These are phyloP conservation scores for Aquilaria sinensis DNA, from an alignment of 345 rosid species.

Conservation along the genomic window DNA sequence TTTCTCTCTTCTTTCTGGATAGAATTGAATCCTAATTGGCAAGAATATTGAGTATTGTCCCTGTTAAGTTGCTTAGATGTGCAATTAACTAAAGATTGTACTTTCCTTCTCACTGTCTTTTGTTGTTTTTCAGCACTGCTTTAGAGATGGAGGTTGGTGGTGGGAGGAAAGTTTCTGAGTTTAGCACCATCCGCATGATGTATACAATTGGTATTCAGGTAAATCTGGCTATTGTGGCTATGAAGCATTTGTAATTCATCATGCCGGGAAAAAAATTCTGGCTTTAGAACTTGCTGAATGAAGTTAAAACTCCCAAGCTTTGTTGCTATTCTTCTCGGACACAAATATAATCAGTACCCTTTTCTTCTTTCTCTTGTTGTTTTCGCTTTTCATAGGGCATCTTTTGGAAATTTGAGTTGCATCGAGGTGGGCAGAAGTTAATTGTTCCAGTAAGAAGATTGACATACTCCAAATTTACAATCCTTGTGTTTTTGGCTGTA, in stretches of 20 bases:
- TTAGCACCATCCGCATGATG: conserved; percentile 74
- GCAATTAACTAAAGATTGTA: too few relatives aligned
- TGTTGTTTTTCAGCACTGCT: conserved; percentile 50
- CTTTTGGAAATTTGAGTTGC: conserved; percentile 86
- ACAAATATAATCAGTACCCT: too few relatives aligned
- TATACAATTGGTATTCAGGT: conserved; percentile 89
- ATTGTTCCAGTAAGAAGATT: conserved; percentile 69
- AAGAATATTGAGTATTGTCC: too few relatives aligned
- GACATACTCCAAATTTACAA: conserved; percentile 14
- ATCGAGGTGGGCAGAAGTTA: conserved; percentile 81
- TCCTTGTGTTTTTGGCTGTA: neutral
- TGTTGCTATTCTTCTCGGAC: too few relatives aligned
- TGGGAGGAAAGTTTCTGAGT: conserved; percentile 82
- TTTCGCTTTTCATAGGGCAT: conserved; percentile 48
- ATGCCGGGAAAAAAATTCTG: too few relatives aligned
- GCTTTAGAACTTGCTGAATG: too few relatives aligned
- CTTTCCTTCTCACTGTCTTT: too few relatives aligned
- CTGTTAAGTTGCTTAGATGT: too few relatives aligned
- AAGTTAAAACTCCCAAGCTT: too few relatives aligned
- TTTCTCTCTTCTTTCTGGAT: too few relatives aligned
- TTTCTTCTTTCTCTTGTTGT: too few relatives aligned
- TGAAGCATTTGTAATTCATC: neutral
- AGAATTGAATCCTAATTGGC: too few relatives aligned
- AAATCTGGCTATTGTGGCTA: conserved; percentile 8
- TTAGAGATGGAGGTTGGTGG: conserved; percentile 92